A percentile compares a stretch with the other conserved stretches of the same genome.
Conservation (phyloP, 2,329 filamentous ascomycete species). For the Cylindrodendrum hubeiense region DNA sequence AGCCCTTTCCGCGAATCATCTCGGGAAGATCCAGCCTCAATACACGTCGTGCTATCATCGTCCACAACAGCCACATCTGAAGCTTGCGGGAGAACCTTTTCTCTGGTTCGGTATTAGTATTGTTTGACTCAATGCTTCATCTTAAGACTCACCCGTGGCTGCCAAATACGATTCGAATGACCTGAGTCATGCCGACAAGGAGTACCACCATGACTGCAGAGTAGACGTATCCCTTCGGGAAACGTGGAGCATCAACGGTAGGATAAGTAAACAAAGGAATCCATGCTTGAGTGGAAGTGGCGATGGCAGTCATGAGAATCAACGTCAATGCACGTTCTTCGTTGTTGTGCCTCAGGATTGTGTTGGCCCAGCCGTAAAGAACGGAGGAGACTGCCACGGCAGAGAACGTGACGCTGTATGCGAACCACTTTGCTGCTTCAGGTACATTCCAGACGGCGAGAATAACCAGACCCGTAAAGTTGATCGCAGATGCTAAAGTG, state of each 20-base stretch:
- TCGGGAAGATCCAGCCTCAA: not conserved
- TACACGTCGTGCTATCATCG: not conserved
- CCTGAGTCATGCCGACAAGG: slow-evolving; percentile 30
- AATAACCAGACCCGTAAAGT: slow-evolving; percentile 33
- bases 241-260: slow-evolving; percentile 30
- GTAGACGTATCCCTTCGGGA: slow-evolving; percentile 33
- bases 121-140: not conserved
- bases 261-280: slow-evolving; percentile 33
- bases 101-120: slow-evolving; percentile 7
- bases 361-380: slow-evolving; percentile 35
- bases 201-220: slow-evolving; percentile 29
- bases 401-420: slow-evolving; percentile 33
- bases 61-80: not conserved
- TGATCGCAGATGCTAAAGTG: slow-evolving; percentile 30
- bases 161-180: slow-evolving; percentile 30
- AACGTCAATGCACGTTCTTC: slow-evolving; percentile 32
- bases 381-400: slow-evolving; percentile 33
- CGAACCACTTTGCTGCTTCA: slow-evolving; percentile 35
- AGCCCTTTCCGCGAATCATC: not conserved
- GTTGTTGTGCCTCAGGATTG: slow-evolving; percentile 30
- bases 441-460: slow-evolving; percentile 32
- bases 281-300: slow-evolving; percentile 32
- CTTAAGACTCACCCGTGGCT: slow-evolving; percentile 27
- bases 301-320: slow-evolving; percentile 34
- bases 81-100: slow-evolving; percentile 9